A percentile compares a stretch with the other conserved stretches of the same genome.
These are phyloP conservation scores for Botrytis pseudocinerea DNA, from an alignment of 2,329 filamentous ascomycete genomes.

Conservation along the genomic window DNA sequence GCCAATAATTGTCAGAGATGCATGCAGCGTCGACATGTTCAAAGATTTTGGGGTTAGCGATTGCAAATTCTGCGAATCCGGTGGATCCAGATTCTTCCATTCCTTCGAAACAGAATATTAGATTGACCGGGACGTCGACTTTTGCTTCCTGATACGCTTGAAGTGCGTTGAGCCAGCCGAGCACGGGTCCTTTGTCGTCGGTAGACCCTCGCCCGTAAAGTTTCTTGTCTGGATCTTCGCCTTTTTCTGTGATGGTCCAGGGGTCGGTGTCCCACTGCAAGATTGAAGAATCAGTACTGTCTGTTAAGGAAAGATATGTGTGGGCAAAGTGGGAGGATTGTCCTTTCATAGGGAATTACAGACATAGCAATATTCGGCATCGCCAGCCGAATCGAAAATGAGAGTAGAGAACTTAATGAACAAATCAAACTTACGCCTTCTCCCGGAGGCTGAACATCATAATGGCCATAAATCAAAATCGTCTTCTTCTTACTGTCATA, in stretches of 20 bases:
- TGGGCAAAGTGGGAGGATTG: no score
- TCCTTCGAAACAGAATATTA: constrained; percentile 22
- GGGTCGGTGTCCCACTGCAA: constrained; percentile 8
- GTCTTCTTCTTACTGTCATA: constrained; percentile 4
- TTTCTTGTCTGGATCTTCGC: neutral
- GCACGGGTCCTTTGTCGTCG: constrained; percentile 18
- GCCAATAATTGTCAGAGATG: constrained; percentile 22
- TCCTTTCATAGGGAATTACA: no score
- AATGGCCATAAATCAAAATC: constrained; percentile 20
- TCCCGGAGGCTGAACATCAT: constrained; percentile 17
- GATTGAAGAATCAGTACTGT: neutral
- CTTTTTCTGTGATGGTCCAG: constrained; percentile 10
- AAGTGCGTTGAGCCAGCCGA: constrained; percentile 20
- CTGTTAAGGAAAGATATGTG: neutral
- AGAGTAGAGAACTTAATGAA: neutral
- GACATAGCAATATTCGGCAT: neutral
- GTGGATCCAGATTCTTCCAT: constrained; percentile 20
- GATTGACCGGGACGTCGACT: constrained; percentile 8
- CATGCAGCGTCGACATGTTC: neutral
- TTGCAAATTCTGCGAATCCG: neutral
- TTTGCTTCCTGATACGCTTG: constrained; percentile 5
- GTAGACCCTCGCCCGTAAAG: constrained; percentile 15
- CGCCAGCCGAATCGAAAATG: neutral
- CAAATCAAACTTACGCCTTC: neutral
- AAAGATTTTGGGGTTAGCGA: neutral